A percentile compares a stretch with the other conserved stretches of the same genome.
Conservation (phyloP, 306 rosid species). For the Lablab purpureus region DNA sequence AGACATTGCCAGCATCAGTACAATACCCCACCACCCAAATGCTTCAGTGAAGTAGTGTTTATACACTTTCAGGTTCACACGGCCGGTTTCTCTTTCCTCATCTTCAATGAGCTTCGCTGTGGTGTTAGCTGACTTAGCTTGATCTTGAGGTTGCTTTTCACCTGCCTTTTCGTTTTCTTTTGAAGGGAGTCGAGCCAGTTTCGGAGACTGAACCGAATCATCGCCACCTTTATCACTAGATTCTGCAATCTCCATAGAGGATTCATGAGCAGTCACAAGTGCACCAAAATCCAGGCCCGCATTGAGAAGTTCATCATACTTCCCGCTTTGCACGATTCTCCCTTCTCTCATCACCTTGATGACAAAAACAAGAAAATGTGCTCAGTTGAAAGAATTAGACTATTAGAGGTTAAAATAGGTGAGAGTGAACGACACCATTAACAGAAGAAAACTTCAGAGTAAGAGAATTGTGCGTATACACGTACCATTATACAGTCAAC, state of each 20-base stretch:
- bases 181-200: constrained; percentile 50
- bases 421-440: constrained; percentile 23
- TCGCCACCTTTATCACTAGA: constrained; percentile 41
- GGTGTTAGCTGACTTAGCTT: constrained; percentile 54
- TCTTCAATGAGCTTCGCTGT: constrained; percentile 82
- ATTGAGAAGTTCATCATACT: constrained; percentile 66
- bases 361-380: neutral
- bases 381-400: constrained; percentile 40
- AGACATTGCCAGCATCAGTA: constrained; percentile 56
- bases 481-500: constrained; percentile 77
- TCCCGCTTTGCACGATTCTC: constrained; percentile 75
- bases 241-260: constrained; percentile 82
- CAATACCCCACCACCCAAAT: constrained; percentile 86
- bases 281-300: constrained; percentile 81
- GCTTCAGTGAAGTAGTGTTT: constrained; percentile 83
- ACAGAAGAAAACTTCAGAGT: neutral
- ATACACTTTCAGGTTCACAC: constrained; percentile 64
- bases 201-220: constrained; percentile 49
- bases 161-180: constrained; percentile 51
- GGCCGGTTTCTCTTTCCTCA: constrained; percentile 84
- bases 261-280: constrained; percentile 87
- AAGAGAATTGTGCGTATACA: constrained; percentile 30
- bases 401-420: neutral
- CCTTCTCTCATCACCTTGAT: constrained; percentile 90
- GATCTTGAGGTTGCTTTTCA: constrained; percentile 51